A percentile compares a stretch with the other conserved stretches of the same genome.
Conservation (phyloP, 441 rosid genomes). For the Jatropha multifida region DNA sequence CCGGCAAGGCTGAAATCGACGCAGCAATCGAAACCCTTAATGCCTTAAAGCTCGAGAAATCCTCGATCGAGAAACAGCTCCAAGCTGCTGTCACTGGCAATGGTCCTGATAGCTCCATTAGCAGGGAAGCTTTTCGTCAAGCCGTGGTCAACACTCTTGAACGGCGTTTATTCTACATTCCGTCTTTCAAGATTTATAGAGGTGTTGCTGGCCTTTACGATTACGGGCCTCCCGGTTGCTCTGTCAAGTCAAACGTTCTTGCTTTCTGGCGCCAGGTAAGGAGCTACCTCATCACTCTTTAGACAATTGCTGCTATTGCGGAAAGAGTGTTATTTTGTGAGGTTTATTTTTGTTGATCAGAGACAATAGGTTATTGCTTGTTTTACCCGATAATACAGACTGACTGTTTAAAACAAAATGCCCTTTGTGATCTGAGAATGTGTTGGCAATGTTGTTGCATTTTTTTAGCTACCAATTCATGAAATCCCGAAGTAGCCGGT, state of each 20-base stretch:
- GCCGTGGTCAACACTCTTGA: constrained; percentile 70
- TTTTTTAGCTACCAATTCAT: not conserved
- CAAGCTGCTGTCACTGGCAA: constrained; percentile 43
- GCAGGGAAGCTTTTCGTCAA: constrained; percentile 78
- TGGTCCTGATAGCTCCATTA: constrained; percentile 39
- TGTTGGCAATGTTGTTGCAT: not conserved
- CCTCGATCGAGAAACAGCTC: constrained; percentile 72
- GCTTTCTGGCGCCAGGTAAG: constrained; percentile 86
- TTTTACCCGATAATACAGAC: not conserved
- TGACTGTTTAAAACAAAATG: not conserved
- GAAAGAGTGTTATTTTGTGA: not conserved
- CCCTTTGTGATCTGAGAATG: not conserved
- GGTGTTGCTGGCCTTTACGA: constrained; percentile 90
- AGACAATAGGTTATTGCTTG: not conserved
- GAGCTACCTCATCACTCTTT: not conserved
- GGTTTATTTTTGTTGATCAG: not conserved
- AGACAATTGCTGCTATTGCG: not conserved
- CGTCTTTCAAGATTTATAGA: constrained; percentile 80
- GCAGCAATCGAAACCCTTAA: constrained; percentile 69
- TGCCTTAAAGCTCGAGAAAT: constrained; percentile 63
- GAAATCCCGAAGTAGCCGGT: constrained; percentile 10
- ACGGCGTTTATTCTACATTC: constrained; percentile 71
- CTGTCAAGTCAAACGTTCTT: constrained; percentile 74
- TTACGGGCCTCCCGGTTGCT: constrained; percentile 86
- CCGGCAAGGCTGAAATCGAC: constrained; percentile 58